Evolutionary conservation across 2,329 filamentous ascomycete genomes (phyloP), one percentile per base, ranked within the genome.

Genomic region (Arthrobotrys conoides): DNA sequence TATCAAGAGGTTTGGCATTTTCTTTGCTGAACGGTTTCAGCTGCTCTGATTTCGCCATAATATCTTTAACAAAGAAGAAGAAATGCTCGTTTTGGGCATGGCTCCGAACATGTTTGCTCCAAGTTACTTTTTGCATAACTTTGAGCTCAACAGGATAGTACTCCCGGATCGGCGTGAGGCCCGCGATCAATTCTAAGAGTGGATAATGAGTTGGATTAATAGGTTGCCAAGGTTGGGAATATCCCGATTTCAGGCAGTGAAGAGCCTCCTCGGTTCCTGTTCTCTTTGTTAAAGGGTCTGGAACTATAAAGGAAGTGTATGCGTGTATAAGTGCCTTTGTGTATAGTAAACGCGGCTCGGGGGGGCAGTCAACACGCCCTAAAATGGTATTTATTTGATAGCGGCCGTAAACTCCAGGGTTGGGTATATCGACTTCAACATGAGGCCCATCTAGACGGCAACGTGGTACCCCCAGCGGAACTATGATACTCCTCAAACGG

Each of bases 211-310:
- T 10, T 18, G 41, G 48, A 18, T 57, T 79, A 59, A 27, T 87
- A 0, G 85, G 83, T 0, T 71, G 81, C 87, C 87, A 89, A 0
- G 88, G 87, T 38, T 88, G 87, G 38, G 86, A 87, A 0, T 83
- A 83, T 0, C 87, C 88, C 0, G 88, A 88, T 1, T 83, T 81
- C 0, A 91, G 83, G 30, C 85, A 86, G 1, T 85, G 83, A 0
- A 90, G 75, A 0, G 89, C 87, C 82, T 91, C 89, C 81, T 92
- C 90, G 0, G 86, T 87, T 0, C 91, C 91, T 0, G 89, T 91
- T 0, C 86, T 85, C 0, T 86, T 84, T 0, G 90, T 91, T 0
- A 92, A 84, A 0, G 85, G 83, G 81, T 92, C 91, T 0, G 88
- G 87, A 0, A 91, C 38, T 0, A 87, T 81, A 33, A 87, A 88